These are phyloP conservation scores for Mortierella sp. DNA, from an alignment of 371 early-diverging fungal species.

Conservation along the genomic window DNA sequence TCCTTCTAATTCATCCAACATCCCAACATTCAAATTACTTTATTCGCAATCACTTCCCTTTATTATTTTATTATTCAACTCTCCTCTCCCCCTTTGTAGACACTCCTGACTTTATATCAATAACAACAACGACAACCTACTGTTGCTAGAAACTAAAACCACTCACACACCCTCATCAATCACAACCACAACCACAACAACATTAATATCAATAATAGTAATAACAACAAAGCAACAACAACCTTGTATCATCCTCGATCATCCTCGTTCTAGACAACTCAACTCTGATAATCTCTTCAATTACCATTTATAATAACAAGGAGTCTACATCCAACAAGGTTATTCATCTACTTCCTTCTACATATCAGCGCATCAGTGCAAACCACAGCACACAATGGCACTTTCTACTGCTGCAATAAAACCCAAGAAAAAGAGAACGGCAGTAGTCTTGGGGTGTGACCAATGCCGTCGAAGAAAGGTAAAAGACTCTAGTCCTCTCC, in stretches of 20 bases:
- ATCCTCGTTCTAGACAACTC: neutral
- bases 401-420: constrained; percentile 41
- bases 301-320: neutral
- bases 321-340: too few relatives aligned
- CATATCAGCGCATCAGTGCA: neutral
- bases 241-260: neutral
- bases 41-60: neutral
- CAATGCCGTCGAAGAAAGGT: constrained; percentile 56
- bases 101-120: neutral
- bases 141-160: too few relatives aligned
- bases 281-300: too few relatives aligned
- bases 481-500: too few relatives aligned
- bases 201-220: neutral
- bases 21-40: neutral
- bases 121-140: too few relatives aligned
- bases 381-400: constrained; percentile 13
- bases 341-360: too few relatives aligned
- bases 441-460: constrained; percentile 55
- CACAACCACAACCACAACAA: too few relatives aligned
- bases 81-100: neutral
- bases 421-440: constrained; percentile 55
- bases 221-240: neutral
- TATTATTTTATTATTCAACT: neutral
- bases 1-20: neutral
- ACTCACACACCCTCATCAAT: too few relatives aligned